Conservation (phyloP, 208 protist genomes). For the Leishmania major region DNA sequence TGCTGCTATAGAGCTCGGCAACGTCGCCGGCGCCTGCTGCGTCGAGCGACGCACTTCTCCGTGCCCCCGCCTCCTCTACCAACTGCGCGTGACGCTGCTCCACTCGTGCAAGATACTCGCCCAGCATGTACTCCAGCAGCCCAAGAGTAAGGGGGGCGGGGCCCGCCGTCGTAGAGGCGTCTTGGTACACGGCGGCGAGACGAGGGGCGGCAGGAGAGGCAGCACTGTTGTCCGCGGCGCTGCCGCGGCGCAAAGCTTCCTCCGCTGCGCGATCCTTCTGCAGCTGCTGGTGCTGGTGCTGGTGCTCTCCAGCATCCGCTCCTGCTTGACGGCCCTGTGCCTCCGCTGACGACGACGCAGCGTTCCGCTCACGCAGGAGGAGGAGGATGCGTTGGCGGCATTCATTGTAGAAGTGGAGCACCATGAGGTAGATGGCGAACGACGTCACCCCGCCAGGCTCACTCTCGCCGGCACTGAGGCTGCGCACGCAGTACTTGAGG, state of each 20-base stretch:
- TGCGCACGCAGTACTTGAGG: conserved; percentile 79
- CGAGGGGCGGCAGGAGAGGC: neutral
- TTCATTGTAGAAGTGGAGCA: conserved; percentile 84
- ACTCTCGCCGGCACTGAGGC: conserved; percentile 66
- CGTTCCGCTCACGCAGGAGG: conserved; percentile 39
- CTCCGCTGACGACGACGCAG: neutral
- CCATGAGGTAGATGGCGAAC: conserved; percentile 88
- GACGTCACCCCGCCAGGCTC: conserved; percentile 79
- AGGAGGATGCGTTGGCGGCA: conserved; percentile 40
- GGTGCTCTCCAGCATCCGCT: neutral
- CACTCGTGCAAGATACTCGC: conserved; percentile 33
- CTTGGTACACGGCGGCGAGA: neutral
- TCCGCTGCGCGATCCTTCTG: conserved; percentile 1
- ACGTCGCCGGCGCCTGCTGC: neutral
- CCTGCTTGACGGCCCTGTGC: neutral
- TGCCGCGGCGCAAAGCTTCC: neutral
- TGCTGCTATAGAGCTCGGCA: neutral
- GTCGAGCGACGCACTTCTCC: neutral
- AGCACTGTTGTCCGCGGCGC: neutral
- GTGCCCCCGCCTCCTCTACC: neutral
- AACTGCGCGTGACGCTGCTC: conserved; percentile 28
- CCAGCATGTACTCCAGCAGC: conserved; percentile 30
- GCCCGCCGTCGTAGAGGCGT: neutral
- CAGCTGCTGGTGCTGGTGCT: conserved; percentile 8
- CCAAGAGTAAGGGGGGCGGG: conserved; percentile 27